phyloP scores from a whole-genome alignment of 257 asterid genomes.

The Solanum boliviense region DNA sequence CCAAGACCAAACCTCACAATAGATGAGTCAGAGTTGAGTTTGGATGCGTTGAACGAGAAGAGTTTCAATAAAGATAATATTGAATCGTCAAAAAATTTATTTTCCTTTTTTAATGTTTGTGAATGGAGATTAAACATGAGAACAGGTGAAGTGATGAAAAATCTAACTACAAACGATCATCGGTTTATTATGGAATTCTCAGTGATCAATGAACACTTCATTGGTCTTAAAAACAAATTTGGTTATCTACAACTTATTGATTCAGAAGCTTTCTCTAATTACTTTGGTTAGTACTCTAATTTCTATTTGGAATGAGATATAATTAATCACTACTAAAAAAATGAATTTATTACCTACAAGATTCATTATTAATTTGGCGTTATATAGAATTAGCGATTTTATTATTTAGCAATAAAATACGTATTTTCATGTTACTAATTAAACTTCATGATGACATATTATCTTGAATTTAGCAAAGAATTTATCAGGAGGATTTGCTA shows the following conservation, averaged over 20 bases:
- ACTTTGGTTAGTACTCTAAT: not conserved
- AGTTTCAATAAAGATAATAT: not conserved
- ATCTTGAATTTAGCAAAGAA: not conserved
- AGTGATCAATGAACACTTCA: conserved; percentile 34
- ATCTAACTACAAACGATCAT: conserved; percentile 17
- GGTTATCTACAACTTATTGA: conserved; percentile 40
- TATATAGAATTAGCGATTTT: not conserved
- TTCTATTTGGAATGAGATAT: not conserved
- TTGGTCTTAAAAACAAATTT: conserved; percentile 23
- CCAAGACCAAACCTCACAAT: conserved; percentile 40
- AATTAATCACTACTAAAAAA: too few species aligned
- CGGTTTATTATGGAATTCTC: conserved; percentile 55
- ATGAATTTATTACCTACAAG: too few species aligned
- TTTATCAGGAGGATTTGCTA: not conserved
- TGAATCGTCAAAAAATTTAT: conserved; percentile 7
- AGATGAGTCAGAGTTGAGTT: conserved; percentile 3
- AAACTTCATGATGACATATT: not conserved
- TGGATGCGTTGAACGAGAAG: conserved; percentile 16
- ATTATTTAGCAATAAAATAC: not conserved
- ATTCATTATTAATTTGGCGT: too few species aligned
- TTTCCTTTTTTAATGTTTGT: conserved; percentile 24
- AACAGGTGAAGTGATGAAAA: conserved; percentile 34
- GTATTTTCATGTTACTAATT: conserved; percentile 19
- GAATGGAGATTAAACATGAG: conserved; percentile 55
- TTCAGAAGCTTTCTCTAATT: conserved; percentile 23